These are phyloP conservation scores for Coix lacrymajobi DNA, from an alignment of 176 grass and related monocot genomes.

Conservation along the genomic window DNA sequence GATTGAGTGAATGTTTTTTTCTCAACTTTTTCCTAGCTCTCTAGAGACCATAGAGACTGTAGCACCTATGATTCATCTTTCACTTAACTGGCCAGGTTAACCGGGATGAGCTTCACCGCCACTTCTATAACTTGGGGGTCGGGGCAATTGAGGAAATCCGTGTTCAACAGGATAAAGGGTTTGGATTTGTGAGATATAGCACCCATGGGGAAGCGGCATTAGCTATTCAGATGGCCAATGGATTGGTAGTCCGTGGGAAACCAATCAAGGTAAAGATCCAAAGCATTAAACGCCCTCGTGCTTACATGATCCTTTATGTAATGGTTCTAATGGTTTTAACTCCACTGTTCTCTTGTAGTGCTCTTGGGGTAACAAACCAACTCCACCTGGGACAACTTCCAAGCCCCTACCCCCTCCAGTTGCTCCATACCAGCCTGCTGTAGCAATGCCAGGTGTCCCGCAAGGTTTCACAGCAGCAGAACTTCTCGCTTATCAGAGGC, in stretches of 20 bases:
- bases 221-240: conserved; percentile 78
- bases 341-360: conserved; percentile 35
- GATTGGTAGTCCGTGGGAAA: conserved; percentile 69
- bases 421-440: conserved; percentile 42
- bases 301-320: not conserved
- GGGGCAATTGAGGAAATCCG: conserved; percentile 80
- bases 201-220: conserved; percentile 71
- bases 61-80: conserved; percentile 12
- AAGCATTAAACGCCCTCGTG: not conserved
- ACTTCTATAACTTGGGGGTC: conserved; percentile 69
- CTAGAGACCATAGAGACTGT: not conserved
- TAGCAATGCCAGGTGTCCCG: conserved; percentile 51
- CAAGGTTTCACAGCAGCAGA: conserved; percentile 60
- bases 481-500: conserved; percentile 70
- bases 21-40: not conserved
- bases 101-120: conserved; percentile 73
- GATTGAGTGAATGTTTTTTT: not conserved
- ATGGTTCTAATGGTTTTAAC: conserved; percentile 9
- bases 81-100: conserved; percentile 52
- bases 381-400: conserved; percentile 57
- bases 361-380: conserved; percentile 85
- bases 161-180: conserved; percentile 77
- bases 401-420: conserved; percentile 67
- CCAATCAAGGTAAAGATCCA: conserved; percentile 54
- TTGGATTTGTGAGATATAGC: conserved; percentile 83